A percentile compares a stretch with the other conserved stretches of the same genome.
Conservation (phyloP, 208 protist species). For the Trypanosoma brucei region DNA sequence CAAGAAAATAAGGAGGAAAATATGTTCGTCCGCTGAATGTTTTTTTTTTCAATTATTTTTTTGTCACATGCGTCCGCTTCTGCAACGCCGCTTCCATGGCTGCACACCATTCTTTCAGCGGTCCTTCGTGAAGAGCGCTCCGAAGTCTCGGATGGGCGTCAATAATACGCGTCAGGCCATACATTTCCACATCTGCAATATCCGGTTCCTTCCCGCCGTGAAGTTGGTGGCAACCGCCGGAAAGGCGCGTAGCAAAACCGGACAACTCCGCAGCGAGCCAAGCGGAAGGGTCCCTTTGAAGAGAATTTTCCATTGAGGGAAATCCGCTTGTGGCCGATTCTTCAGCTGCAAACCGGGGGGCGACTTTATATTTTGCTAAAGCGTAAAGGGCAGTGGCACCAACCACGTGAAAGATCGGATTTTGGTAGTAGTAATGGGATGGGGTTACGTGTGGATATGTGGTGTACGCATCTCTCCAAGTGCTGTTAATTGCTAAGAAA, state of each 20-base stretch:
- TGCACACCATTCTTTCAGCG: slow-evolving; percentile 54
- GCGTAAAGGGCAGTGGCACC: slow-evolving; percentile 47
- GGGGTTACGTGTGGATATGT: slow-evolving; percentile 56
- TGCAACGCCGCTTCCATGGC: slow-evolving; percentile 48
- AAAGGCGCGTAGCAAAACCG: slow-evolving; percentile 30
- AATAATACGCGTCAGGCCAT: slow-evolving; percentile 62
- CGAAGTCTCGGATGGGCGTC: slow-evolving; percentile 45
- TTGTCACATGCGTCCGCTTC: slow-evolving; percentile 2
- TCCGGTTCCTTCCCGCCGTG: slow-evolving; percentile 69
- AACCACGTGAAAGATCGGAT: slow-evolving; percentile 47
- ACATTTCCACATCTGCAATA: slow-evolving; percentile 79
- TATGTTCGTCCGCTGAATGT: too few relatives aligned
- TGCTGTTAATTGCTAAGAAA: slow-evolving; percentile 63
- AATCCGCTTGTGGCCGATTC: neutral
- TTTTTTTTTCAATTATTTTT: too few relatives aligned
- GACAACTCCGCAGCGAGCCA: slow-evolving; percentile 50
- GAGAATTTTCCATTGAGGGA: neutral
- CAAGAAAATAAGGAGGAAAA: too few relatives aligned
- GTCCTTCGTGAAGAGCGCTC: slow-evolving; percentile 30
- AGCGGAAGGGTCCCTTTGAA: slow-evolving; percentile 16
- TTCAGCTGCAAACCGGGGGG: slow-evolving; percentile 18
- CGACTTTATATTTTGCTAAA: slow-evolving; percentile 57
- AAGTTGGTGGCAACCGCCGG: slow-evolving; percentile 24
- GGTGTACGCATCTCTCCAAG: slow-evolving; percentile 51
- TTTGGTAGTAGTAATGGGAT: slow-evolving; percentile 45